Conservation (phyloP, 148 eudicot genomes). For the Diospyros kaki region DNA sequence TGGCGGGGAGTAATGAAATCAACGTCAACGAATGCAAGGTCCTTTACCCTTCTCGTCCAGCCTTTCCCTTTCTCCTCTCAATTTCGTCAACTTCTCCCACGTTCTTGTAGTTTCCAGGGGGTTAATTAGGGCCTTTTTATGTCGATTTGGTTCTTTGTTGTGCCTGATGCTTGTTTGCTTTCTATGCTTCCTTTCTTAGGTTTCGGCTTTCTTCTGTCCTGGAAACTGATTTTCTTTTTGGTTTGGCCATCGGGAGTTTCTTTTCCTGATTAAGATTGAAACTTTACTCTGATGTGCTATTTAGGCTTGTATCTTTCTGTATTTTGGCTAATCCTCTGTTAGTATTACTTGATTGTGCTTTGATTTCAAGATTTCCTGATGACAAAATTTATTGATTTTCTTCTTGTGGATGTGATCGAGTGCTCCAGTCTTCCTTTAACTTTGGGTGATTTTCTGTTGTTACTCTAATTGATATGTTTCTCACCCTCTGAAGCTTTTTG, state of each 20-base stretch:
- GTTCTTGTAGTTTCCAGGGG: background rate
- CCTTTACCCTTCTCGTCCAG: background rate
- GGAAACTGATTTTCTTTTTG: constrained; percentile 13
- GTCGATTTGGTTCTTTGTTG: background rate
- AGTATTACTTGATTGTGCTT: background rate
- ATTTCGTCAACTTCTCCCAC: background rate
- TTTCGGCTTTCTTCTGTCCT: constrained; percentile 14
- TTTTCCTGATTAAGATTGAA: background rate
- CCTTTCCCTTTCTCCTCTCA: background rate
- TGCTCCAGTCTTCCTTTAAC: too few species aligned
- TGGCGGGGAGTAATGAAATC: constrained; percentile 55
- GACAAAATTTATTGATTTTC: too few species aligned
- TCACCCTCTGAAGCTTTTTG: background rate
- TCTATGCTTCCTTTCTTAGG: constrained; percentile 14
- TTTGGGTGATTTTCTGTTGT: constrained; percentile 6
- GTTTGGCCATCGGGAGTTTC: constrained; percentile 3
- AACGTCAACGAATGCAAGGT: constrained; percentile 52
- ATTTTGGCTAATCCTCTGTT: constrained; percentile 5
- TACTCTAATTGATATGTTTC: constrained; percentile 1
- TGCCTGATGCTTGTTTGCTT: background rate
- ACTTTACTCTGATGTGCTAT: constrained; percentile 6
- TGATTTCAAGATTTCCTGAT: background rate
- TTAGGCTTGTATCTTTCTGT: background rate
- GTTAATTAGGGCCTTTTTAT: background rate
- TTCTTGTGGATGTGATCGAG: too few species aligned